Conservation (phyloP, 2,329 filamentous ascomycete genomes). For the Alternaria burnsii region DNA sequence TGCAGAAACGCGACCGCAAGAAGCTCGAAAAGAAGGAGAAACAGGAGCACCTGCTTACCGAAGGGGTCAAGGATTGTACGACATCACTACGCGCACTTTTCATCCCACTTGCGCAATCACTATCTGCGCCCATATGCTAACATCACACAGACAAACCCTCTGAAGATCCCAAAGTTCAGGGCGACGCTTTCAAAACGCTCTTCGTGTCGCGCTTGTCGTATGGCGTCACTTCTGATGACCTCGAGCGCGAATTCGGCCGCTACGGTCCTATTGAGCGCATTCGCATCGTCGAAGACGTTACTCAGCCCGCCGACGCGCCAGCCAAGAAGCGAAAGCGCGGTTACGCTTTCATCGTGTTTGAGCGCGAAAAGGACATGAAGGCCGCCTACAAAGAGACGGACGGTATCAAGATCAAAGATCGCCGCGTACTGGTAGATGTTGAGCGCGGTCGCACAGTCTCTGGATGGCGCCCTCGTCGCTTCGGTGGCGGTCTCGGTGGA, state of each 20-base stretch:
- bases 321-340: slow-evolving; percentile 75
- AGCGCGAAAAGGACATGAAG: slow-evolving; percentile 99
- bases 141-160: slow-evolving; percentile 73
- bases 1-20: slow-evolving; percentile 84
- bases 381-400: slow-evolving; percentile 90
- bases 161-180: slow-evolving; percentile 87
- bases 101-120: neutral
- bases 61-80: slow-evolving; percentile 72
- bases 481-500: slow-evolving; percentile 91
- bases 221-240: slow-evolving; percentile 84
- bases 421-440: slow-evolving; percentile 92
- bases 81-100: slow-evolving; percentile 13
- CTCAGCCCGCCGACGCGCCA: slow-evolving; percentile 70
- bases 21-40: slow-evolving; percentile 79
- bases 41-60: slow-evolving; percentile 69
- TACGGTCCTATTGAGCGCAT: slow-evolving; percentile 96
- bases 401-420: slow-evolving; percentile 90
- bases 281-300: slow-evolving; percentile 82
- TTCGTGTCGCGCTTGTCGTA: slow-evolving; percentile 92
- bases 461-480: slow-evolving; percentile 89
- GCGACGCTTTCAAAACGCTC: slow-evolving; percentile 93
- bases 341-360: slow-evolving; percentile 96
- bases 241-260: slow-evolving; percentile 91
- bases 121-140: slow-evolving; percentile 23
- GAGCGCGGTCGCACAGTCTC: slow-evolving; percentile 94